Conservation (phyloP, 441 rosid species). For the Hura crepitans region DNA sequence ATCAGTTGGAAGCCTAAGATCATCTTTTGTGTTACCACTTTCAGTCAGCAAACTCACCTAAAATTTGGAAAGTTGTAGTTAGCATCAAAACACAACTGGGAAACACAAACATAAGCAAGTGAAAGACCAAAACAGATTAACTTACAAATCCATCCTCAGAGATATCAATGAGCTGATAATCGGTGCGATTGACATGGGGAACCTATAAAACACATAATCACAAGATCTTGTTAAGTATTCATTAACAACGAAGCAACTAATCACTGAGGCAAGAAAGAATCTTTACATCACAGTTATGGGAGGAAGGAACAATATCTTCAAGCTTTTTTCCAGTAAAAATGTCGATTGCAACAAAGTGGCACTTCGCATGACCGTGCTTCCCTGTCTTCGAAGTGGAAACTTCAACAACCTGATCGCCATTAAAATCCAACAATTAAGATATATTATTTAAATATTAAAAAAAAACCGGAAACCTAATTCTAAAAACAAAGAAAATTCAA, state of each 20-base stretch:
- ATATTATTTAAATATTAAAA: no score
- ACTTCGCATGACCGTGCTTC: conserved; percentile 84
- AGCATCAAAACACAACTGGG: no score
- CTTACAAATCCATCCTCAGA: conserved; percentile 83
- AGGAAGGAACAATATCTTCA: conserved; percentile 80
- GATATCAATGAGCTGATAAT: conserved; percentile 74
- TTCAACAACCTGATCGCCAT: conserved; percentile 50
- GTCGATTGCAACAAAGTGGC: conserved; percentile 76
- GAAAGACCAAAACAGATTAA: not conserved
- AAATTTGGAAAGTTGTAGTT: not conserved
- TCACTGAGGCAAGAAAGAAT: not conserved
- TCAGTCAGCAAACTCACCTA: conserved; percentile 77
- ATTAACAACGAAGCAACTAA: not conserved
- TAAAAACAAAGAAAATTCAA: not conserved
- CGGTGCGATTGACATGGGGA: conserved; percentile 74
- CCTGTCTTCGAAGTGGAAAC: conserved; percentile 85
- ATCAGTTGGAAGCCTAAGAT: conserved; percentile 77
- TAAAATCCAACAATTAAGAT: not conserved
- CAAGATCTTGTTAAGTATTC: not conserved
- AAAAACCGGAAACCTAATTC: not conserved
- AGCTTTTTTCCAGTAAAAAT: conserved; percentile 77
- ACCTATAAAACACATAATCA: conserved; percentile 34
- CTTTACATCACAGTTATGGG: conserved; percentile 75
- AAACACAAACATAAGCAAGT: not conserved
- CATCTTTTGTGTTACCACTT: conserved; percentile 75